Percentiles rank a stretch among this genome's conserved stretches.
These are phyloP conservation scores for Aquilaria malaccensis DNA, from an alignment of 345 rosid species.

Conservation along the genomic window DNA sequence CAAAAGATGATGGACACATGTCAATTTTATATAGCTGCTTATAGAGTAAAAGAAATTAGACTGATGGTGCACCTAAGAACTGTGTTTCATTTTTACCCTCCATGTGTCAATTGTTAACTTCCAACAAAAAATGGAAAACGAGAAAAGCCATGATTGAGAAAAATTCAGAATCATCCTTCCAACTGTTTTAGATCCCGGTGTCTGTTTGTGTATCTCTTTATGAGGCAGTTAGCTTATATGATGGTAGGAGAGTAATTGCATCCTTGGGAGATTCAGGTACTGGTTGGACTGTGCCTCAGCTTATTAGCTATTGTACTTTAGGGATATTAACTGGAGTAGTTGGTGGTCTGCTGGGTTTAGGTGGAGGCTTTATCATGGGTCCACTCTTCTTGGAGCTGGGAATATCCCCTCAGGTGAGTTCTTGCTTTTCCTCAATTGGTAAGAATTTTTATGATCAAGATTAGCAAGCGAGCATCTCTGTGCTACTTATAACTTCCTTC, in stretches of 20 bases:
- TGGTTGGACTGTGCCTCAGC: slow-evolving; percentile 32
- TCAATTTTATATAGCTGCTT: too few relatives aligned
- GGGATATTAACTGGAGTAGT: slow-evolving; percentile 71
- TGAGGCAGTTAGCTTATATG: slow-evolving; percentile 61
- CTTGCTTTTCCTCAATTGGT: background rate
- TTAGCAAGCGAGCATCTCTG: too few relatives aligned
- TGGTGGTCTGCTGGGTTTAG: slow-evolving; percentile 75
- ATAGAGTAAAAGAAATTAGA: too few relatives aligned
- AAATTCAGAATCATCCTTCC: background rate
- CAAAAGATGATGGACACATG: too few relatives aligned
- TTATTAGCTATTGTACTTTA: slow-evolving; percentile 41
- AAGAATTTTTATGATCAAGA: background rate
- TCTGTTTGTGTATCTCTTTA: slow-evolving; percentile 54
- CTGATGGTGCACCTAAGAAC: too few relatives aligned
- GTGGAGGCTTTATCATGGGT: slow-evolving; percentile 82
- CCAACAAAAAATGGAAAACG: too few relatives aligned
- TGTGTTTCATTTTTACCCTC: too few relatives aligned
- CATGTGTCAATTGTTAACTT: too few relatives aligned
- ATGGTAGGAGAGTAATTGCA: slow-evolving; percentile 50
- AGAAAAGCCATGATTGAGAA: too few relatives aligned
- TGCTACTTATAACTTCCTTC: too few relatives aligned
- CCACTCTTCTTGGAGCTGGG: slow-evolving; percentile 73
- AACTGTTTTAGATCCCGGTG: slow-evolving; percentile 44
- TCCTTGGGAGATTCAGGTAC: slow-evolving; percentile 50
- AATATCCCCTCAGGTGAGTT: slow-evolving; percentile 62